A percentile compares a stretch with the other conserved stretches of the same genome.
Conservation (phyloP, 2,329 filamentous ascomycete species). For the Cryoendolithus antarcticus region DNA sequence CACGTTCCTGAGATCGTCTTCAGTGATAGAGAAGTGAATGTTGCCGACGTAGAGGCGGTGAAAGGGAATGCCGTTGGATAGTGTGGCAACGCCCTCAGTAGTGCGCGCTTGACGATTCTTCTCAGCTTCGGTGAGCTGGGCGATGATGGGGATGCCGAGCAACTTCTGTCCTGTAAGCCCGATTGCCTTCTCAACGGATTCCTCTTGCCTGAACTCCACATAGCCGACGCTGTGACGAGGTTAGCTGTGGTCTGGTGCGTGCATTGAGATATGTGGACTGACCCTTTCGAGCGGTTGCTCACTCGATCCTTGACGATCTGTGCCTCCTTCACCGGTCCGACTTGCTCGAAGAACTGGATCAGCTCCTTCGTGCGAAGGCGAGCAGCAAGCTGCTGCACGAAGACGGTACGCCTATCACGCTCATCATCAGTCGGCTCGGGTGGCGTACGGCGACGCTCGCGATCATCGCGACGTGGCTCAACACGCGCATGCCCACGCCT, state of each 20-base stretch:
- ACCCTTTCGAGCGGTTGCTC: constrained; percentile 81
- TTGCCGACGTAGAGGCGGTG: constrained; percentile 98
- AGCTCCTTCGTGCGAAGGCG: constrained; percentile 85
- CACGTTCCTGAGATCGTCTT: constrained; percentile 87
- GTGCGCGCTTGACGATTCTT: constrained; percentile 95
- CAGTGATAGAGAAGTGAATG: constrained; percentile 98
- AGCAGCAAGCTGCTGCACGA: constrained; percentile 94
- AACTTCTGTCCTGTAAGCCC: constrained; percentile 98
- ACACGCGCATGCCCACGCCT: constrained; percentile 26
- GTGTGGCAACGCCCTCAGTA: constrained; percentile 53
- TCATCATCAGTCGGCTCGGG: constrained; percentile 86
- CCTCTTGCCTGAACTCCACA: constrained; percentile 96
- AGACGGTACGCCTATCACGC: constrained; percentile 90
- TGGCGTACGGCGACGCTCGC: constrained; percentile 30
- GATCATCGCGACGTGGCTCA: constrained; percentile 36
- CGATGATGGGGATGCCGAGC: constrained; percentile 96
- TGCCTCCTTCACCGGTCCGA: constrained; percentile 87
- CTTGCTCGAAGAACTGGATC: constrained; percentile 89
- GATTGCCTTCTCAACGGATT: constrained; percentile 83
- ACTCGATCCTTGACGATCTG: constrained; percentile 98
- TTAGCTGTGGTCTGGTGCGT: no score
- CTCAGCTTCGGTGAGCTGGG: constrained; percentile 95
- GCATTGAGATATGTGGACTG: no score
- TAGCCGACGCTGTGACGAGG: constrained; percentile 62
- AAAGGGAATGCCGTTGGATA: constrained; percentile 81